Conservation (phyloP, 257 asterid species). For the Plantago ovata region DNA sequence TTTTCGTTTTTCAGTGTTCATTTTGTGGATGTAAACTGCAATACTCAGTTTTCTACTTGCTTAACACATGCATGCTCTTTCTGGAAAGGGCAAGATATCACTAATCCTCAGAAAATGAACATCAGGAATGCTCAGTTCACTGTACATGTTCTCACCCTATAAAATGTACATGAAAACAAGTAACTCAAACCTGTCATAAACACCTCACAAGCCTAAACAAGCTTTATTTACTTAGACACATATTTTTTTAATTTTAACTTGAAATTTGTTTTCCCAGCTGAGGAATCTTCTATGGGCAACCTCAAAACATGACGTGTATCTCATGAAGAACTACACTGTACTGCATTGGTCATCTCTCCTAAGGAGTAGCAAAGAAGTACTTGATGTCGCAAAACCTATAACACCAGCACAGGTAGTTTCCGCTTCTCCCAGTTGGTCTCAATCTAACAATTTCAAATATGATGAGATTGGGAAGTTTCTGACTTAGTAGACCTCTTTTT, state of each 20-base stretch:
- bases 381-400: constrained; percentile 73
- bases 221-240: background rate
- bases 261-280: constrained; percentile 42
- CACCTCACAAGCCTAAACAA: too few relatives aligned
- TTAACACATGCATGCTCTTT: too few relatives aligned
- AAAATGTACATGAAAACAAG: too few relatives aligned
- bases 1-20: too few relatives aligned
- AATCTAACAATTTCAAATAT: background rate
- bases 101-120: too few relatives aligned
- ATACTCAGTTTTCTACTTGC: too few relatives aligned
- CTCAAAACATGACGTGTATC: constrained; percentile 88
- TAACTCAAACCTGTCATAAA: too few relatives aligned
- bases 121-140: too few relatives aligned
- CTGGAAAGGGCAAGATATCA: too few relatives aligned
- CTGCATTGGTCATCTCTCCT: constrained; percentile 90
- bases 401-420: constrained; percentile 51
- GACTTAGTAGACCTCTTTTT: constrained; percentile 6
- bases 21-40: too few relatives aligned
- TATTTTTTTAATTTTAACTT: constrained; percentile 1
- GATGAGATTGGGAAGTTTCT: background rate
- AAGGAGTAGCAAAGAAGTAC: constrained; percentile 65
- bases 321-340: constrained; percentile 78
- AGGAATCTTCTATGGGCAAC: constrained; percentile 80
- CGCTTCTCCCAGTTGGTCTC: constrained; percentile 5
- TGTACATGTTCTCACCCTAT: too few relatives aligned